Evolutionary conservation across 1,139 yeast species (phyloP).

Genomic region (Candida glucosophila): DNA sequence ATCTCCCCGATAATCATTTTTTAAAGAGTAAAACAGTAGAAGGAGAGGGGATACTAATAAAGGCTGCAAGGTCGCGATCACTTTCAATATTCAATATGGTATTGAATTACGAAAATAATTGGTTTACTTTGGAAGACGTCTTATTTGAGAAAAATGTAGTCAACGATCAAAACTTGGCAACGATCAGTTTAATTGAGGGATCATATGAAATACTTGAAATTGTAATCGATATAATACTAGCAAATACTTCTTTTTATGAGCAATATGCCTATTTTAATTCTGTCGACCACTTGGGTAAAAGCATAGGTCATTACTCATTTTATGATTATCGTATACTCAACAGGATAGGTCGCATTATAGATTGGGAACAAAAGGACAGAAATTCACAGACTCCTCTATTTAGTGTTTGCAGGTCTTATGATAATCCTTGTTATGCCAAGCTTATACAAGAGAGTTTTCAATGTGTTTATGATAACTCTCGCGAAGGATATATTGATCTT

Average conservation of each 20-base stretch:
- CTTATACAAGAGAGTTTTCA: slow-evolving; percentile 42
- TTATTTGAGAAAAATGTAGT: slow-evolving; percentile 51
- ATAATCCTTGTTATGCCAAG: slow-evolving; percentile 52
- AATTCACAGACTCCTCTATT: slow-evolving; percentile 76
- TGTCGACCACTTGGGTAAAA: slow-evolving; percentile 45
- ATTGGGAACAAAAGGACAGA: slow-evolving; percentile 66
- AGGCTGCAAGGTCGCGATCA: slow-evolving; percentile 40
- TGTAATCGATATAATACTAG: slow-evolving; percentile 37
- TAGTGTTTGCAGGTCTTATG: slow-evolving; percentile 72
- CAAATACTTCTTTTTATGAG: slow-evolving; percentile 37
- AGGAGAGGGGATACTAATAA: slow-evolving; percentile 63
- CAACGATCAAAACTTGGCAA: slow-evolving; percentile 45
- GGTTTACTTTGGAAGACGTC: slow-evolving; percentile 60
- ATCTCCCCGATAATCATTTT: slow-evolving; percentile 30
- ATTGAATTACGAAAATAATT: slow-evolving; percentile 29
- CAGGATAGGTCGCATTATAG: slow-evolving; percentile 45
- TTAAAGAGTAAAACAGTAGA: slow-evolving; percentile 43
- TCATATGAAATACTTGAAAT: slow-evolving; percentile 38
- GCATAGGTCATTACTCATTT: slow-evolving; percentile 68
- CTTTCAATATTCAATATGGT: slow-evolving; percentile 38
- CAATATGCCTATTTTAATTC: slow-evolving; percentile 41
- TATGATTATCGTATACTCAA: slow-evolving; percentile 48
- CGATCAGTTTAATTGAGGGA: slow-evolving; percentile 52
- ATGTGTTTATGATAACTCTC: slow-evolving; percentile 36
- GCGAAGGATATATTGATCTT: slow-evolving; percentile 25